A percentile compares a stretch with the other conserved stretches of the same genome.
Evolutionary conservation across 2,329 filamentous ascomycete genomes (phyloP).

Genomic region (Aplosporella prunicola): DNA sequence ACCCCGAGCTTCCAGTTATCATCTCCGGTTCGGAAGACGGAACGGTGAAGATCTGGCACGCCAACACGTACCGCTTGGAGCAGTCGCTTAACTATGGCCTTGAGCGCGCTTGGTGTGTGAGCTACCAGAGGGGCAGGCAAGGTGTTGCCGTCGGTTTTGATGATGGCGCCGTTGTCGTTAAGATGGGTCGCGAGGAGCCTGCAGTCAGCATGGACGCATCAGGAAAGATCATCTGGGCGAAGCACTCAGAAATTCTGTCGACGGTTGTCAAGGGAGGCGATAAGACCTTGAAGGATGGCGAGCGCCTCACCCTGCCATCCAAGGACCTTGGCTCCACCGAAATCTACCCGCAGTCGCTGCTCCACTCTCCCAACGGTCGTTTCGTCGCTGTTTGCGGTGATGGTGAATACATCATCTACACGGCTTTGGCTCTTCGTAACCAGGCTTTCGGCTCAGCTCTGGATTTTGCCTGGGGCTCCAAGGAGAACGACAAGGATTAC

Average conservation of each 20-base stretch:
- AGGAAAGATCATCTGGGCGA: conserved; percentile 92
- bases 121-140: conserved; percentile 89
- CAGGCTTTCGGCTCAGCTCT: conserved; percentile 93
- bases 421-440: conserved; percentile 89
- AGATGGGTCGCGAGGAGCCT: conserved; percentile 93
- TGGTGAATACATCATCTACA: conserved; percentile 98
- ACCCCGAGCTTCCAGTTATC: conserved; percentile 92
- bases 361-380: conserved; percentile 91
- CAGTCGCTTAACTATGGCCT: conserved; percentile 93
- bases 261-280: conserved; percentile 92
- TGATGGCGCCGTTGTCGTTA: conserved; percentile 93
- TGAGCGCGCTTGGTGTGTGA: conserved; percentile 94
- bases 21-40: conserved; percentile 97
- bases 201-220: conserved; percentile 95
- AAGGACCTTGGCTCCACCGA: conserved; percentile 96
- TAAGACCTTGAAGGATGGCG: conserved; percentile 73
- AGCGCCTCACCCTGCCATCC: conserved; percentile 73
- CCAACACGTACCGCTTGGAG: conserved; percentile 92
- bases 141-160: conserved; percentile 94
- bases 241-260: conserved; percentile 89
- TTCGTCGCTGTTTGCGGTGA: conserved; percentile 89
- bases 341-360: conserved; percentile 87
- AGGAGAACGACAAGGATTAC: conserved; percentile 97
- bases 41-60: conserved; percentile 96
- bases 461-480: conserved; percentile 94